Evolutionary conservation across 257 asterid genomes (phyloP).

Genomic region (Ocimum tenuiflorum): DNA sequence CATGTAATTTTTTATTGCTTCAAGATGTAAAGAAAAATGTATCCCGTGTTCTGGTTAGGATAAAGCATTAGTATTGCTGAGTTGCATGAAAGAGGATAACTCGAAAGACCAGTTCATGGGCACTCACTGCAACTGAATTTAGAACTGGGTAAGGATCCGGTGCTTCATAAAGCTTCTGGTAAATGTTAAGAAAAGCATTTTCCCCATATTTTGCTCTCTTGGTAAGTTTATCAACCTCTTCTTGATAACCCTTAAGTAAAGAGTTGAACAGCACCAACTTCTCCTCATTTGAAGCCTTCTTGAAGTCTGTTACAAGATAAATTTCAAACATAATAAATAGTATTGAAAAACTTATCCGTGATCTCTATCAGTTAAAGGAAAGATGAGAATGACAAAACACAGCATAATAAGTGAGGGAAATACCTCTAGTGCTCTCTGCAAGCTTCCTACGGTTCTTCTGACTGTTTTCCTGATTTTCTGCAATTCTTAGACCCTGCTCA

Average conservation of each 20-base stretch:
- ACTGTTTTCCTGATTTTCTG: slow-evolving; percentile 98
- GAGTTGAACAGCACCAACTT: slow-evolving; percentile 70
- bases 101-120: neutral
- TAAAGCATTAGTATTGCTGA: neutral
- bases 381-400: slow-evolving; percentile 5
- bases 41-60: neutral
- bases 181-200: slow-evolving; percentile 93
- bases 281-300: slow-evolving; percentile 89
- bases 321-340: slow-evolving; percentile 5
- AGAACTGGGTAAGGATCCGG: slow-evolving; percentile 93
- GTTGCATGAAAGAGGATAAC: neutral
- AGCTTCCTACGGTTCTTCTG: slow-evolving; percentile 97
- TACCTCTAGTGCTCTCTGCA: slow-evolving; percentile 99
- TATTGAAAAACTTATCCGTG: slow-evolving; percentile 8
- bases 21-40: neutral
- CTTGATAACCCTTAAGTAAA: slow-evolving; percentile 94
- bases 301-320: slow-evolving; percentile 55
- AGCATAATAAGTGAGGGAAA: slow-evolving; percentile 1
- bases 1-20: neutral
- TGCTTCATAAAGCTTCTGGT: slow-evolving; percentile 95
- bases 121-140: slow-evolving; percentile 76
- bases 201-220: slow-evolving; percentile 96
- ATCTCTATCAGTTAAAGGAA: neutral
- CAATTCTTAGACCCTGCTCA: slow-evolving; percentile 92
- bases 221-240: slow-evolving; percentile 97